These are phyloP conservation scores for Benincasa hispida DNA, from an alignment of 306 rosid genomes.

Conservation along the genomic window DNA sequence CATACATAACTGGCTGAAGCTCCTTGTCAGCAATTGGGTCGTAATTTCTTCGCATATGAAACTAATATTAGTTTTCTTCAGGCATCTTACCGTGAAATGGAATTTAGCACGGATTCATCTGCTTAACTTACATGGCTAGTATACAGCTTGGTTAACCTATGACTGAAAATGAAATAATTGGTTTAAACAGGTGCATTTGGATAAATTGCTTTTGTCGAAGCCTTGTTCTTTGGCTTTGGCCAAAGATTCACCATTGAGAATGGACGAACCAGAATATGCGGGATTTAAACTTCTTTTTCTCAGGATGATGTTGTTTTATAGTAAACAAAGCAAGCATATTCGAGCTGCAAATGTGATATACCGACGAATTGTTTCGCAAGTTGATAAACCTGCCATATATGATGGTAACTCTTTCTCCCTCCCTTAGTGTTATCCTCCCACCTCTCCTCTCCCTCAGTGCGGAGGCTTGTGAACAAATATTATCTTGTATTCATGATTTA, in stretches of 20 bases:
- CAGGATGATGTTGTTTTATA: constrained; percentile 62
- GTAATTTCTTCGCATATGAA: background rate
- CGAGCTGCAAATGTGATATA: constrained; percentile 86
- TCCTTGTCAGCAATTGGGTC: background rate
- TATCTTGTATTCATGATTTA: background rate
- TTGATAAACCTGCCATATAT: constrained; percentile 71
- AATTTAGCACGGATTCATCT: background rate
- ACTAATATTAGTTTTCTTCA: background rate
- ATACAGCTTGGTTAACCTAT: constrained; percentile 5
- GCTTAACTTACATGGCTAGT: background rate
- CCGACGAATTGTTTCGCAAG: constrained; percentile 61
- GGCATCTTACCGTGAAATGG: background rate
- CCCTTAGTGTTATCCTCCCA: background rate
- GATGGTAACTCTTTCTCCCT: constrained; percentile 34
- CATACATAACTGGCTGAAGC: background rate
- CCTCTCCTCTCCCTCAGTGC: background rate
- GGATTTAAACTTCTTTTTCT: constrained; percentile 58
- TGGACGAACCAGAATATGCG: constrained; percentile 62
- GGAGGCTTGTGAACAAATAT: background rate
- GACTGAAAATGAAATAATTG: constrained; percentile 7
- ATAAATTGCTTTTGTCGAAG: constrained; percentile 72
- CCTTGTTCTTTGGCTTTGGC: constrained; percentile 69
- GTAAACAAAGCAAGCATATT: constrained; percentile 86
- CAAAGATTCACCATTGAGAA: constrained; percentile 47
- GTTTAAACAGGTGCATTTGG: constrained; percentile 46